These are phyloP conservation scores for Begonia masoniana DNA, from an alignment of 306 rosid genomes.

Conservation along the genomic window DNA sequence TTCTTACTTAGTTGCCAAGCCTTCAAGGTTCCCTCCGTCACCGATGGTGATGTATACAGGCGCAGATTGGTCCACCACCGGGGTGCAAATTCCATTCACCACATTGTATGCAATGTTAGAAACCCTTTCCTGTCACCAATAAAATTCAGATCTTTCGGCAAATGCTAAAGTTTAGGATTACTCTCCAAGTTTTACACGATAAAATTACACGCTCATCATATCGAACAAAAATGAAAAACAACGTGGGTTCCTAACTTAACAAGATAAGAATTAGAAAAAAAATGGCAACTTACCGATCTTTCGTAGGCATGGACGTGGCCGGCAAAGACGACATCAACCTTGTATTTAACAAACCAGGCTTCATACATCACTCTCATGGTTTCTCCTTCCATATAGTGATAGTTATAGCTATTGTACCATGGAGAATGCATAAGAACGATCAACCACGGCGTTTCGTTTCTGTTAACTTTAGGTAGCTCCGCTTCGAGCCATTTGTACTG, in stretches of 20 bases:
- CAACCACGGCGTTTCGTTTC: conserved; percentile 47
- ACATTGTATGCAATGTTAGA: conserved; percentile 62
- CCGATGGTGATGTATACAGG: conserved; percentile 87
- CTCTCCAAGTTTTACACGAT: not conserved
- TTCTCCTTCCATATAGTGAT: conserved; percentile 77
- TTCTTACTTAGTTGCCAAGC: conserved; percentile 68
- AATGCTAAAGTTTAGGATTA: no score
- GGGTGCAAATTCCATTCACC: conserved; percentile 53
- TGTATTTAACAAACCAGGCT: conserved; percentile 52
- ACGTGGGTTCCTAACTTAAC: no score
- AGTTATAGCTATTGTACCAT: conserved; percentile 45
- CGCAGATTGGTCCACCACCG: conserved; percentile 60
- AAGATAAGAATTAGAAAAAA: no score
- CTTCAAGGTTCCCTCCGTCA: conserved; percentile 89
- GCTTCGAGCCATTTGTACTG: conserved; percentile 29
- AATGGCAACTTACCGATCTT: conserved; percentile 59
- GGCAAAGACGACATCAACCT: conserved; percentile 71
- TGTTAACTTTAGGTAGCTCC: conserved; percentile 40
- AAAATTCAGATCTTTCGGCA: no score
- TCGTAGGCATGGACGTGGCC: conserved; percentile 97
- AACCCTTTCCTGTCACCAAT: conserved; percentile 47
- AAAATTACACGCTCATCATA: no score
- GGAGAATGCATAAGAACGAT: conserved; percentile 43
- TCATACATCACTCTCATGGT: conserved; percentile 76
- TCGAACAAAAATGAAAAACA: no score